Evolutionary conservation across 768 basidiomycete species (phyloP).

Genomic region (Boletus subparvulus): DNA sequence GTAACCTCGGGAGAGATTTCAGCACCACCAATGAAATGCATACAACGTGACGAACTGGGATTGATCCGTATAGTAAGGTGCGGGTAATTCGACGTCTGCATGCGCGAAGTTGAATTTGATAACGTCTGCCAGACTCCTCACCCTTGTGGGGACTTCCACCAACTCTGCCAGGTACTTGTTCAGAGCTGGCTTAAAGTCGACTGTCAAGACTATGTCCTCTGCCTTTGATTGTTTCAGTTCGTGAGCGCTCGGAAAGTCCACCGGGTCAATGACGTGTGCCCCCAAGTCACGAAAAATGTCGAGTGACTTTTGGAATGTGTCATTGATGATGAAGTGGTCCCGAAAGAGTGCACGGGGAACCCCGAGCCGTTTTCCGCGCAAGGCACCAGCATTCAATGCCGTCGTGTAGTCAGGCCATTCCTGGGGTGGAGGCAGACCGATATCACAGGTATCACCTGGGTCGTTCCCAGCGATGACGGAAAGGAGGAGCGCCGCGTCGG

Average conservation of each 20-base stretch:
- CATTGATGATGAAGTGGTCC: slow-evolving; percentile 23
- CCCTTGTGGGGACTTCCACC: slow-evolving; percentile 56
- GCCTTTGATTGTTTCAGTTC: slow-evolving; percentile 49
- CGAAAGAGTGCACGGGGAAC: slow-evolving; percentile 40
- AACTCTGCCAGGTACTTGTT: slow-evolving; percentile 49
- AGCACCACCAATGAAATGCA: not conserved
- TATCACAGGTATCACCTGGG: slow-evolving; percentile 36
- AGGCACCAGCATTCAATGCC: slow-evolving; percentile 46
- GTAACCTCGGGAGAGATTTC: slow-evolving; percentile 14
- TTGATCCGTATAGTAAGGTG: slow-evolving; percentile 38
- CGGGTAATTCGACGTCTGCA: slow-evolving; percentile 44
- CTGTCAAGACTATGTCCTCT: slow-evolving; percentile 51
- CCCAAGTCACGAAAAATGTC: slow-evolving; percentile 39
- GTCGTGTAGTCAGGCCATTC: slow-evolving; percentile 54
- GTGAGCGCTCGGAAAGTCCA: slow-evolving; percentile 55
- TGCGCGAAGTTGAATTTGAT: slow-evolving; percentile 58
- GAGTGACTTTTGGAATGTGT: slow-evolving; percentile 41
- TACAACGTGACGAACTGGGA: slow-evolving; percentile 28
- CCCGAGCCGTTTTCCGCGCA: slow-evolving; percentile 47
- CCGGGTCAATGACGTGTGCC: slow-evolving; percentile 56
- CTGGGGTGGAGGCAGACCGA: slow-evolving; percentile 44
- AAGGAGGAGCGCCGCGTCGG: slow-evolving; percentile 40
- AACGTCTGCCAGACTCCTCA: slow-evolving; percentile 54
- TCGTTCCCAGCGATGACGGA: slow-evolving; percentile 44
- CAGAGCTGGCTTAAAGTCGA: slow-evolving; percentile 55